Evolutionary conservation across 345 rosid genomes (phyloP), one percentile per base, ranked within the genome.

Genomic region (Sapria himalayana): DNA sequence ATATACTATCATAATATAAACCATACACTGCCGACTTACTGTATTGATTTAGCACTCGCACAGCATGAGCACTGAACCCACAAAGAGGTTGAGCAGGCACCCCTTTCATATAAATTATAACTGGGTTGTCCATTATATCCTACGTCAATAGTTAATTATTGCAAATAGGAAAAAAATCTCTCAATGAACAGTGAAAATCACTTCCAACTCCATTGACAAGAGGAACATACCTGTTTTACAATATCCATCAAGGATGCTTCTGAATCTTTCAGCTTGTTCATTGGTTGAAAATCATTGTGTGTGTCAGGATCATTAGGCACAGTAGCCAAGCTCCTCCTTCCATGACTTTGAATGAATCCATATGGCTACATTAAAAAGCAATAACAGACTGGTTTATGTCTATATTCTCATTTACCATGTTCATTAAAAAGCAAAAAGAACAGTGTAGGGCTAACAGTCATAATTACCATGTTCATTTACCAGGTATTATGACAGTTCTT

Each of bases 21-120:
- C 2, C 8, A 43, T 23, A 10, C 15, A 15, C 3, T 19, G 11
- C 43, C 35, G 22, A 56, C 94, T 64, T 67, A 82, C 98, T 58
- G 52, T 89, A 79, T 3, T 71, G 81, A 15, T 70, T 68, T 58
- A 89, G 51, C 4, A 82, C 84, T 54, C 81, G 72, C 3, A 82
- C 86, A n/a, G 98, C 98, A 33, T 79, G 61, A 1, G 95, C 69
- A 59, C 98, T 89, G 64, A 82, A 89, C 40, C 95, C 95, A 61
- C 93, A 89, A 52, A 74, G 95, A 58, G 92, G 98, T 61, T 56
- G 37, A 35, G 82, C 95, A 34, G 95, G 95, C 25, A 74, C 71
- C 45, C 95, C 98, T 68, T 89, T 82, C 93, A 82, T 89, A 68
- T 76, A 89, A 21, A 89, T 57, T 86, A 89, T 77, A 39, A 82